Conservation (phyloP, 305 asterid genomes). For the Fraxinus latifolia region DNA sequence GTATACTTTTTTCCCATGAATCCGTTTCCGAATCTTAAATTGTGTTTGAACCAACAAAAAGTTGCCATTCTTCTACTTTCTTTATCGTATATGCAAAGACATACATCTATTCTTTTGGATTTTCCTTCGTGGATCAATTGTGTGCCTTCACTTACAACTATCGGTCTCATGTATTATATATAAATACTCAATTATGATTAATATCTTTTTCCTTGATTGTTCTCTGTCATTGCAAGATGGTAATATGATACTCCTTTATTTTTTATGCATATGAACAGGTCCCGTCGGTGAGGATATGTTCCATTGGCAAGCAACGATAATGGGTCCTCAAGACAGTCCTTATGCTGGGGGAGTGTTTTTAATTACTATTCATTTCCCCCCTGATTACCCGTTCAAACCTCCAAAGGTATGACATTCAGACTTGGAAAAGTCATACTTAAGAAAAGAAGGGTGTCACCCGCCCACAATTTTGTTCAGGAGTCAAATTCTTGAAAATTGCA, state of each 20-base stretch:
- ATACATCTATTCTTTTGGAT: background rate
- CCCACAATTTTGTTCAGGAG: background rate
- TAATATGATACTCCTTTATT: background rate
- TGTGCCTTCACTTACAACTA: background rate
- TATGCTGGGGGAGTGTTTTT: background rate
- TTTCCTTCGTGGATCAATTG: background rate
- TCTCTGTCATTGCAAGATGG: background rate
- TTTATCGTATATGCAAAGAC: background rate
- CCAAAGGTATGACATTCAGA: background rate
- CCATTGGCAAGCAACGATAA: background rate
- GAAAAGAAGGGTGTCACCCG: background rate
- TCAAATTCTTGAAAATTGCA: background rate
- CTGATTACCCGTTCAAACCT: background rate
- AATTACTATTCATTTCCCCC: background rate
- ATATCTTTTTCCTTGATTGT: background rate
- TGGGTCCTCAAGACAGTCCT: background rate
- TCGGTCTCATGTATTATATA: background rate
- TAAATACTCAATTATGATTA: background rate
- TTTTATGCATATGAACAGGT: background rate
- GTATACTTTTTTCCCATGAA: background rate
- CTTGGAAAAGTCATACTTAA: background rate
- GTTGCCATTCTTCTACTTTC: background rate
- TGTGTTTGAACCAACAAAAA: background rate
- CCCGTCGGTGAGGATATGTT: background rate
- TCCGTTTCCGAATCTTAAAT: background rate